These are phyloP conservation scores for Byssothecium circinans DNA, from an alignment of 2,329 filamentous ascomycete genomes.

Conservation along the genomic window DNA sequence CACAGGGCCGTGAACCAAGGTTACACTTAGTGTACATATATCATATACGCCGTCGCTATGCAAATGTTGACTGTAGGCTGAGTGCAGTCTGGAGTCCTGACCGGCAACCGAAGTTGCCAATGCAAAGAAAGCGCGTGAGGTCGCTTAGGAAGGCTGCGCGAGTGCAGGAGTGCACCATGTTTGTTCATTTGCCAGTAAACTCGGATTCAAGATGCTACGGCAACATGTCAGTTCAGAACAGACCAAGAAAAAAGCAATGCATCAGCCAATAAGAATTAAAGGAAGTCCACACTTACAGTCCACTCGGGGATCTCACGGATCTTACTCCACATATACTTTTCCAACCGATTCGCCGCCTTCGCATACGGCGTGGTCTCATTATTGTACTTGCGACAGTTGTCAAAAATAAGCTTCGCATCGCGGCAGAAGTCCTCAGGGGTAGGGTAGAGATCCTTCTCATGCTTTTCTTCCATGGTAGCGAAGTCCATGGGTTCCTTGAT, in stretches of 20 bases:
- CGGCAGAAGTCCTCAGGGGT: slow-evolving; percentile 90
- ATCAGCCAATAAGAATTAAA: neutral
- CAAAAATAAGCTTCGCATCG: slow-evolving; percentile 86
- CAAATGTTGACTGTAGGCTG: too few species aligned
- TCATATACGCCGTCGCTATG: too few species aligned
- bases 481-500: slow-evolving; percentile 98
- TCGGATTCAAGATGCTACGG: slow-evolving; percentile 1
- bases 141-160: too few species aligned
- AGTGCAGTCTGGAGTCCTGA: too few species aligned
- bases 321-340: slow-evolving; percentile 93
- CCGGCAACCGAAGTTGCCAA: too few species aligned
- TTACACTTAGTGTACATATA: neutral
- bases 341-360: slow-evolving; percentile 90
- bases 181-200: slow-evolving; percentile 1
- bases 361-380: slow-evolving; percentile 93
- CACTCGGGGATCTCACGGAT: slow-evolving; percentile 92
- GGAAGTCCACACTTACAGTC: slow-evolving; percentile 52
- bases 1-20: neutral
- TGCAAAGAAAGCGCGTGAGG: too few species aligned
- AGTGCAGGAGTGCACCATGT: too few species aligned
- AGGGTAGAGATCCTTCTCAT: slow-evolving; percentile 89
- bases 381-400: slow-evolving; percentile 96
- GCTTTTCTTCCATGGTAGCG: slow-evolving; percentile 91
- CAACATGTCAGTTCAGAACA: neutral
- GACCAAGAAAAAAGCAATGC: neutral